Conservation (phyloP, 371 early-diverging fungal species). For the Mortierella sp. region DNA sequence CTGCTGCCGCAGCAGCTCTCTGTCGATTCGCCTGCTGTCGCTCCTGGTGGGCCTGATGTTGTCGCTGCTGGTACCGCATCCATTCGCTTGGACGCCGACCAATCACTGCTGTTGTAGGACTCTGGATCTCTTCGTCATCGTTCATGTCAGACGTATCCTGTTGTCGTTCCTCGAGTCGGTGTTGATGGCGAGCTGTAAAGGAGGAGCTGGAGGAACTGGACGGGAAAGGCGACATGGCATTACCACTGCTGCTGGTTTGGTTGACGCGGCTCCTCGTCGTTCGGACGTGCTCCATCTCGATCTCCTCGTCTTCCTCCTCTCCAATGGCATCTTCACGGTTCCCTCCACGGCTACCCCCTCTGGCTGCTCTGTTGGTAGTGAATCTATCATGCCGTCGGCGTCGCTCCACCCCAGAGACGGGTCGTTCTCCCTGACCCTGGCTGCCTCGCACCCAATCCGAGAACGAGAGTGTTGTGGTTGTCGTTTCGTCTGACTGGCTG, state of each 20-base stretch:
- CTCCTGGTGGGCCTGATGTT: constrained; percentile 45
- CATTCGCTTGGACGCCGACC: constrained; percentile 52
- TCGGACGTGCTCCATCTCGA: constrained; percentile 53
- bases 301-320: constrained; percentile 40
- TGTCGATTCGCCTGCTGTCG: constrained; percentile 26
- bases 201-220: constrained; percentile 11
- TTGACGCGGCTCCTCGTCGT: constrained; percentile 1
- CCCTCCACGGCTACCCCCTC: constrained; percentile 10
- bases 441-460: constrained; percentile 28
- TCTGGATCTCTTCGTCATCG: constrained; percentile 38
- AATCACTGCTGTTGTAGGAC: constrained; percentile 44
- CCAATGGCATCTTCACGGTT: constrained; percentile 28
- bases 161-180: constrained; percentile 10
- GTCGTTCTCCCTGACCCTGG: constrained; percentile 20
- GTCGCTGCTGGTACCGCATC: constrained; percentile 56
- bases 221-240: constrained; percentile 15
- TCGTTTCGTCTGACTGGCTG: background rate
- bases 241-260: background rate
- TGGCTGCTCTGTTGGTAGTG: background rate
- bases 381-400: constrained; percentile 37
- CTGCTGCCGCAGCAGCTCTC: constrained; percentile 10
- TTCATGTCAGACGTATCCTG: constrained; percentile 8
- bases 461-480: constrained; percentile 8
- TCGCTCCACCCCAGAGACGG: constrained; percentile 46
- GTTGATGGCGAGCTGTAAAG: constrained; percentile 4